Conservation (phyloP, 2,329 filamentous ascomycete genomes). For the Fusarium buxicola region DNA sequence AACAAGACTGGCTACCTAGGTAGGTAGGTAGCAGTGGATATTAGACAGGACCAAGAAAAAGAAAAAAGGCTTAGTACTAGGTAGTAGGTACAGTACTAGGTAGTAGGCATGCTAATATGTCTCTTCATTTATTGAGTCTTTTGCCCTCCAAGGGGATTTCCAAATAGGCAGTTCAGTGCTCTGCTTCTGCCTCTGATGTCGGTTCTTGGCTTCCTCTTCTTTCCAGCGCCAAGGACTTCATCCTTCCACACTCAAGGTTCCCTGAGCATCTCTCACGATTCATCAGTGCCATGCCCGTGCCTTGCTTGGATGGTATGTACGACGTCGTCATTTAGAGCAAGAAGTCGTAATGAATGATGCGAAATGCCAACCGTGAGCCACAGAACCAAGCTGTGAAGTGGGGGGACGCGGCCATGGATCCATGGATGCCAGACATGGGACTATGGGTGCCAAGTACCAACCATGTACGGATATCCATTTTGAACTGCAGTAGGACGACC, state of each 20-base stretch:
- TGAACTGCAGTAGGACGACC: conserved; percentile 15
- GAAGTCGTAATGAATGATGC: conserved; percentile 33
- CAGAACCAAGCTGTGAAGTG: conserved; percentile 35
- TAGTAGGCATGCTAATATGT: conserved; percentile 3
- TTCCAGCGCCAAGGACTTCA: background rate
- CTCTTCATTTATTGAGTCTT: conserved; percentile 19
- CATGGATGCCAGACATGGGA: conserved; percentile 27
- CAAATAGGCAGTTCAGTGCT: conserved; percentile 29
- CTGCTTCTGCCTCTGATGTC: conserved; percentile 5
- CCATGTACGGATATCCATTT: conserved; percentile 32
- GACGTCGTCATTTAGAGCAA: conserved; percentile 33
- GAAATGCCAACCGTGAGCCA: conserved; percentile 18
- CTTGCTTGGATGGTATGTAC: conserved; percentile 10
- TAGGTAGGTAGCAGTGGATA: too few relatives aligned
- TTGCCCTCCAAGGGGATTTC: conserved; percentile 28
- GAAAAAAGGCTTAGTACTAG: conserved; percentile 4
- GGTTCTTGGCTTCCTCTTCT: conserved; percentile 1
- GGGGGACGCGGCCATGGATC: conserved; percentile 20
- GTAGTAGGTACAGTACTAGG: background rate
- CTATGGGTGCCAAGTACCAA: conserved; percentile 28
- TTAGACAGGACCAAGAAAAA: conserved; percentile 4
- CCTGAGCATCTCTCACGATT: background rate
- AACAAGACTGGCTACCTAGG: conserved; percentile 14
- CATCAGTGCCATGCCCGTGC: background rate
- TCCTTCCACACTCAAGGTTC: background rate